These are phyloP conservation scores for Peronospora farinosa DNA, from an alignment of 352 stramenopile species.

Conservation along the genomic window DNA sequence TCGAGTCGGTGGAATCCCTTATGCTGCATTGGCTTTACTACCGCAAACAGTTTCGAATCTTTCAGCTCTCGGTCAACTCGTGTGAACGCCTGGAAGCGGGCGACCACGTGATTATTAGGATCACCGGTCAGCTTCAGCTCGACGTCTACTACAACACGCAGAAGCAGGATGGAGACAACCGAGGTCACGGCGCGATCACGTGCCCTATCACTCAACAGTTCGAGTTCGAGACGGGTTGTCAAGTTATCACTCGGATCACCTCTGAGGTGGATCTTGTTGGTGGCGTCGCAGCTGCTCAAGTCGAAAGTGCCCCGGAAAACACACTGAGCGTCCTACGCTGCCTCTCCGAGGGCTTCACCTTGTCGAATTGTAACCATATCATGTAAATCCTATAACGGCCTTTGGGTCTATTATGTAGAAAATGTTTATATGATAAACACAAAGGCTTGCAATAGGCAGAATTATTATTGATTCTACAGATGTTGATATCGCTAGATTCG, in stretches of 20 bases:
- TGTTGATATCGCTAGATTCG: no score
- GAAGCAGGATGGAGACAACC: conserved; percentile 6
- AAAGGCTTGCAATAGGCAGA: no score
- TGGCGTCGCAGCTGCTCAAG: conserved; percentile 17
- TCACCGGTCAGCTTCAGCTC: conserved; percentile 23
- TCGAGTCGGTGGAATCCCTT: conserved; percentile 35
- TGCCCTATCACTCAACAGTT: conserved; percentile 44
- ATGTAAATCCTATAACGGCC: conserved; percentile 1
- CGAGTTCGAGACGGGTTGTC: conserved; percentile 29
- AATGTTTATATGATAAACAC: no score
- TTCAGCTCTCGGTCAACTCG: conserved; percentile 31
- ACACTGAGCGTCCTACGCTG: conserved; percentile 22
- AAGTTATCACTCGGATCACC: conserved; percentile 33
- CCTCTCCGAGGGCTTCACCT: conserved; percentile 18
- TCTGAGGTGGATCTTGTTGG: conserved; percentile 44
- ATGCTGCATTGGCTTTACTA: conserved; percentile 43
- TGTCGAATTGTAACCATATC: conserved; percentile 14
- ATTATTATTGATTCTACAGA: no score
- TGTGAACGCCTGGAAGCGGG: conserved; percentile 27
- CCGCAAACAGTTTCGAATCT: conserved; percentile 36
- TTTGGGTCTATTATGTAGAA: no score
- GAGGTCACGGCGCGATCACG: conserved; percentile 14
- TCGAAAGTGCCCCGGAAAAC: conserved; percentile 17
- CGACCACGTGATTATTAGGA: conserved; percentile 33
- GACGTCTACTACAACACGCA: conserved; percentile 12